phyloP scores from a whole-genome alignment of 768 basidiomycete species.

The Psilocybe azurescens region DNA sequence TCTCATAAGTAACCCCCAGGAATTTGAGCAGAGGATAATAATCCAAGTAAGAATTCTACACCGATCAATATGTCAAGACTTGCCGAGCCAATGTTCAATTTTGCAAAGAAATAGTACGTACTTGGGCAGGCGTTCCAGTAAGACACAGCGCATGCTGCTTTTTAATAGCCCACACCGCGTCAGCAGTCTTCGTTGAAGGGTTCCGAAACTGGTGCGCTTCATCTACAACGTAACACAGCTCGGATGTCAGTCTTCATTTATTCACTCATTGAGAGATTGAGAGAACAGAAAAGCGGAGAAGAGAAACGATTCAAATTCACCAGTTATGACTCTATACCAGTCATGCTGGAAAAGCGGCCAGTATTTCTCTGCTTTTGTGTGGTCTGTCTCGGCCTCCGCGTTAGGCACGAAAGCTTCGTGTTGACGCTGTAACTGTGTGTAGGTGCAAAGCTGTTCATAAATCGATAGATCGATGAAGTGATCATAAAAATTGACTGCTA shows the following conservation, averaged over 20 bases:
- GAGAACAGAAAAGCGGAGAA: no score
- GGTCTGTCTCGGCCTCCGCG: background rate
- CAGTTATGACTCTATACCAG: slow-evolving; percentile 8
- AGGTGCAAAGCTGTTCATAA: background rate
- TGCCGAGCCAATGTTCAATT: no score
- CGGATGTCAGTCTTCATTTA: no score
- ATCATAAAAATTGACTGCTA: no score
- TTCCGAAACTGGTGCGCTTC: slow-evolving; percentile 17
- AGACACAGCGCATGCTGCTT: slow-evolving; percentile 17
- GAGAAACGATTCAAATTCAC: background rate
- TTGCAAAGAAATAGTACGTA: background rate
- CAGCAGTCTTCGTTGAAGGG: slow-evolving; percentile 9
- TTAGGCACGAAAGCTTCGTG: background rate
- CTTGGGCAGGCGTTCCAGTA: slow-evolving; percentile 17
- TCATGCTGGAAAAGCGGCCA: background rate
- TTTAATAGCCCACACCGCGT: slow-evolving; percentile 9
- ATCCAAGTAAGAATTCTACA: slow-evolving; percentile 13
- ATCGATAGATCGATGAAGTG: background rate
- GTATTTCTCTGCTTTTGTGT: background rate
- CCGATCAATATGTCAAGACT: no score
- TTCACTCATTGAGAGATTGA: no score
- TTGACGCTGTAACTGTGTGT: background rate
- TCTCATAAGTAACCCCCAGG: slow-evolving; percentile 10
- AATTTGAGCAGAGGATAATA: slow-evolving; percentile 8
- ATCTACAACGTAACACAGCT: background rate